A percentile compares a stretch with the other conserved stretches of the same genome.
Evolutionary conservation across 139 green algal species (phyloP).

Genomic region (Tetradesmus lagerheimii): DNA sequence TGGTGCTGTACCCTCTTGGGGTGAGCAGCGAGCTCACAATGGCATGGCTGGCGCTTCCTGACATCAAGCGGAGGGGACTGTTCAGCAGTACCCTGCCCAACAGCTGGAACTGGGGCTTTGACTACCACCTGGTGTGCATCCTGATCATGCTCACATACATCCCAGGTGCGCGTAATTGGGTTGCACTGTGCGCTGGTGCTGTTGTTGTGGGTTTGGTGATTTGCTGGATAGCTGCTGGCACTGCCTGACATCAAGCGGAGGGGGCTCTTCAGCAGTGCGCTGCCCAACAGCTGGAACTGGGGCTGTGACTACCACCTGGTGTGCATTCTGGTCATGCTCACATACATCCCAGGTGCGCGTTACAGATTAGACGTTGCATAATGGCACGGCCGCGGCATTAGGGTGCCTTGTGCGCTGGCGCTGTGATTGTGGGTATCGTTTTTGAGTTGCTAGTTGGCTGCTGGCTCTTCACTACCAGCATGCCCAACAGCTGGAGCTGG

Average conservation of each 20-base stretch:
- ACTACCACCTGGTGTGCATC: conserved; percentile 78
- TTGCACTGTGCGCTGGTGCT: neutral
- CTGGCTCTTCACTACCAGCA: conserved; percentile 65
- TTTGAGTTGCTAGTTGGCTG: too few relatives aligned
- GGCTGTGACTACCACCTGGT: conserved; percentile 82
- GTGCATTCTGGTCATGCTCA: conserved; percentile 59
- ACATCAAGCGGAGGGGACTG: conserved; percentile 61
- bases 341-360: conserved; percentile 64
- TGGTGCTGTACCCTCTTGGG: conserved; percentile 94
- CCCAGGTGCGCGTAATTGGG: conserved; percentile 46
- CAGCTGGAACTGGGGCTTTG: conserved; percentile 83
- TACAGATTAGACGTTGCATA: too few relatives aligned
- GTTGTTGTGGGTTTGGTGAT: neutral
- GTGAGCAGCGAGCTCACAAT: conserved; percentile 89
- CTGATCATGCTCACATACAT: conserved; percentile 60
- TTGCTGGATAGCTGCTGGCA: too few relatives aligned
- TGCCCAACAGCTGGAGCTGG: conserved; percentile 91
- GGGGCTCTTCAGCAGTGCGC: conserved; percentile 67
- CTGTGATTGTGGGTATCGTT: neutral
- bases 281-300: conserved; percentile 91
- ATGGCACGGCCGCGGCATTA: too few relatives aligned
- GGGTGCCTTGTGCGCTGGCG: neutral
- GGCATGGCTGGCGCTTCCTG: conserved; percentile 77
- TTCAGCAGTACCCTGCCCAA: conserved; percentile 86
- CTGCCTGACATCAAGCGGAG: too few relatives aligned